Conservation (phyloP, 2,329 filamentous ascomycete species). For the Aspergillus sp. region DNA sequence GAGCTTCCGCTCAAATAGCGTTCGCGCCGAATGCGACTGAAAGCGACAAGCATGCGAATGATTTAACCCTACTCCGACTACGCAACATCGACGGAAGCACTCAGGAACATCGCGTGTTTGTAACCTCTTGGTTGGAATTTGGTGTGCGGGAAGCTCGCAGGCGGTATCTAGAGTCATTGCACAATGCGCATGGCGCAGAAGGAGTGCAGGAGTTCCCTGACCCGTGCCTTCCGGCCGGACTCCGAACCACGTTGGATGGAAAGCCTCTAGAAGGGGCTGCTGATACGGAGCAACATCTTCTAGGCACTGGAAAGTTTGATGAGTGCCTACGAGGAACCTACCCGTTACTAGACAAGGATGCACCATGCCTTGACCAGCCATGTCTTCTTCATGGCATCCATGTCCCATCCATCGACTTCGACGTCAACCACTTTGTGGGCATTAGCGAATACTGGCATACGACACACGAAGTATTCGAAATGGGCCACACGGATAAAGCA, state of each 20-base stretch:
- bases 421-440: slow-evolving; percentile 95
- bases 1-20: slow-evolving; percentile 94
- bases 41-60: slow-evolving; percentile 81
- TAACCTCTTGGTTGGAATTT: slow-evolving; percentile 94
- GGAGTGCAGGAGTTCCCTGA: slow-evolving; percentile 73
- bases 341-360: slow-evolving; percentile 85
- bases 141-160: slow-evolving; percentile 91
- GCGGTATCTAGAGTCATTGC: slow-evolving; percentile 76
- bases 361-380: slow-evolving; percentile 75
- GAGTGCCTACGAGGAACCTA: slow-evolving; percentile 81
- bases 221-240: slow-evolving; percentile 80
- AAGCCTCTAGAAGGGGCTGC: slow-evolving; percentile 48
- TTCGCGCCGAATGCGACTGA: slow-evolving; percentile 95
- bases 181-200: slow-evolving; percentile 62
- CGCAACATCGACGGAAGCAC: slow-evolving; percentile 76
- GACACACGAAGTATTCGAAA: slow-evolving; percentile 87
- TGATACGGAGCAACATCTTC: slow-evolving; percentile 54
- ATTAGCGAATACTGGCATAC: slow-evolving; percentile 99
- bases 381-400: slow-evolving; percentile 90
- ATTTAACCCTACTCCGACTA: slow-evolving; percentile 82
- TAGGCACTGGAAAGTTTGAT: slow-evolving; percentile 84
- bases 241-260: slow-evolving; percentile 74
- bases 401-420: slow-evolving; percentile 92
- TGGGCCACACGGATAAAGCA: slow-evolving; percentile 70
- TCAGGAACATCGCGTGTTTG: slow-evolving; percentile 85